Conservation (phyloP, 352 stramenopile genomes). For the Phytophthora litchii region DNA sequence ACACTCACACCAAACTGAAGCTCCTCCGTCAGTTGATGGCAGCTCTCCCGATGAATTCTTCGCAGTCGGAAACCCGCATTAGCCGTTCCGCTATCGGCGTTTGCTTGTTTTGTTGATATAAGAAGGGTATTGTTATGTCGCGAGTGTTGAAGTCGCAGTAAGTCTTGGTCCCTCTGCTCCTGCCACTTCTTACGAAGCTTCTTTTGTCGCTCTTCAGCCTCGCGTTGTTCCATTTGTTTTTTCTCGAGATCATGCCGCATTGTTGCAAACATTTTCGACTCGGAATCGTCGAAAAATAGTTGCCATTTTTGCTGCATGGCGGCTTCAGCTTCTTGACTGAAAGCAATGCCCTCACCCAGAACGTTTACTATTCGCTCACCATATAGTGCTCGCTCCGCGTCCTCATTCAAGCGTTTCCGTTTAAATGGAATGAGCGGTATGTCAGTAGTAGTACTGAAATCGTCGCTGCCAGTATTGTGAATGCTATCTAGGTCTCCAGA, state of each 20-base stretch:
- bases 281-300: constrained; percentile 60
- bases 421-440: constrained; percentile 2
- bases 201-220: constrained; percentile 55
- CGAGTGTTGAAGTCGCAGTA: constrained; percentile 43
- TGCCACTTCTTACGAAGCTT: constrained; percentile 68
- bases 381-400: constrained; percentile 50
- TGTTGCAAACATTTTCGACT: constrained; percentile 59
- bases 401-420: constrained; percentile 35
- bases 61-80: constrained; percentile 51
- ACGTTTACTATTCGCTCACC: constrained; percentile 33
- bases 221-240: constrained; percentile 47
- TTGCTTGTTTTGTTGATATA: constrained; percentile 4
- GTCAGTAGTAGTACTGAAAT: background rate
- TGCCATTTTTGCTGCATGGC: constrained; percentile 63
- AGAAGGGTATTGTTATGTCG: constrained; percentile 18
- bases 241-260: constrained; percentile 52
- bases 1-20: constrained; percentile 54
- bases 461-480: constrained; percentile 13
- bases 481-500: constrained; percentile 15
- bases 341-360: constrained; percentile 55
- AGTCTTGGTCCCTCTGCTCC: constrained; percentile 59
- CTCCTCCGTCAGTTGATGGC: constrained; percentile 51
- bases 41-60: constrained; percentile 61
- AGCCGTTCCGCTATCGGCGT: constrained; percentile 1
- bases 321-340: constrained; percentile 53